Base-by-base conservation (phyloP, 495 filamentous ascomycete species). In the Aspergillus incahuasiensis region DNA sequence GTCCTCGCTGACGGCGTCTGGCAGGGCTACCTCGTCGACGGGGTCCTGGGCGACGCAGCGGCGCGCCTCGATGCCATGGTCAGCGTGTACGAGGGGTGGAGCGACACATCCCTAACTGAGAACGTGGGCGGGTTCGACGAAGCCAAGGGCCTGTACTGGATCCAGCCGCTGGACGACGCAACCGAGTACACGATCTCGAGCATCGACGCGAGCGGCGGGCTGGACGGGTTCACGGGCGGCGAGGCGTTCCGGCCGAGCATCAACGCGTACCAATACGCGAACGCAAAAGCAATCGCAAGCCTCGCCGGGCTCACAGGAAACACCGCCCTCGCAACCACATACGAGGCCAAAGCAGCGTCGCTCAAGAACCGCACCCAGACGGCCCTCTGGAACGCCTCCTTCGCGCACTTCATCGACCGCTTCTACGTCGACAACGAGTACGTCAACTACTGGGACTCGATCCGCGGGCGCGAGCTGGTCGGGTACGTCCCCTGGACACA, bases 111-210 rank as follows among this genome's bases (percentile, higher is more conserved):
- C 12, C 6, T 11, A 35, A 35, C 57, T 46, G 18, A 49, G 54
- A 49, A 57, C 49, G 24, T 50, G 11, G 62, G 59, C 21, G 62
- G 62, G n/a, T 65, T 61, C 53, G 56, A 66, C 13, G 47, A 49
- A 0, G 38, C 49, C 3, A 68, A 66, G 55, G 55, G 45, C 3
- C 41, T 70, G 8, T 70, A 61, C 40, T 70, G 58, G 50, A 63
- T 68, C 20, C 59, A 66, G 39, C 67, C 67, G 0, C 21, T 70
- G 30, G 53, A 56, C 5, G 67, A 70, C 39, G 67, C 61, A 18
- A 70, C 67, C 4, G 67, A 70, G 57, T 70, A 70, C 39, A 70
- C 65, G 5, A 66, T 67, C 39, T 53, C 67, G 2, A 65, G 62
- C 34, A 66, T 68, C 47, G 65, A 70, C 40, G 63, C 67, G 5